Evolutionary conservation across 2,329 filamentous ascomycete genomes (phyloP).

Genomic region (Zymoseptoria pseudotritici): DNA sequence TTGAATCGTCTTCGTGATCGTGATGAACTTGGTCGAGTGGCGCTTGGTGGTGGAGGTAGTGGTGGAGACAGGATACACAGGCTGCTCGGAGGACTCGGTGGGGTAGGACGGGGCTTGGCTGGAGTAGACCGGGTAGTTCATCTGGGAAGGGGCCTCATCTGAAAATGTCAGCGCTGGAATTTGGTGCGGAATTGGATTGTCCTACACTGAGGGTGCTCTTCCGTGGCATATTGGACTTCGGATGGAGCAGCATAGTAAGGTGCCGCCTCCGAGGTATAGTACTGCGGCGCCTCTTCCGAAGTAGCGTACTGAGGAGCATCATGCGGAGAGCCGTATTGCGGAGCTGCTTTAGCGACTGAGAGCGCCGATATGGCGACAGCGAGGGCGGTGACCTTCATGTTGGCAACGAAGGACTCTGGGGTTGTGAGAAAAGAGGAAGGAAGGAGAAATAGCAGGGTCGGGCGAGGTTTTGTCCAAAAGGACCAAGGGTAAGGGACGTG

Average conservation of each 20-base stretch:
- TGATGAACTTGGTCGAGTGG: not conserved
- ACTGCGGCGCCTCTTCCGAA: not conserved
- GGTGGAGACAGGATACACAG: not conserved
- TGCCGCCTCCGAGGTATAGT: not conserved
- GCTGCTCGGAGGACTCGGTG: not conserved
- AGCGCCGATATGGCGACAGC: constrained; percentile 7
- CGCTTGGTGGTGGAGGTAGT: not conserved
- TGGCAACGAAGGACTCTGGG: constrained; percentile 5
- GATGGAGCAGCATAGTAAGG: not conserved
- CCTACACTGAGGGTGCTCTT: not conserved
- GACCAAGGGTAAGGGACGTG: not conserved
- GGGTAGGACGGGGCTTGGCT: not conserved
- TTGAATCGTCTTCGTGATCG: not conserved
- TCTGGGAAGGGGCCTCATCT: not conserved
- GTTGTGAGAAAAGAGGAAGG: not conserved
- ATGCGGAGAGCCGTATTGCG: not conserved
- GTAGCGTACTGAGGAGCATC: not conserved
- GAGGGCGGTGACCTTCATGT: constrained; percentile 13
- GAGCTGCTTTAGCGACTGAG: constrained; percentile 7
- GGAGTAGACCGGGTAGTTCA: not conserved
- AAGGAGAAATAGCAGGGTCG: not conserved
- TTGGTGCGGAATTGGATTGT: not conserved
- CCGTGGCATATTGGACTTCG: not conserved
- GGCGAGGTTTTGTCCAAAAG: not conserved
- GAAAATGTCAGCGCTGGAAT: not conserved